Evolutionary conservation across 495 filamentous ascomycete genomes (phyloP).

Genomic region (Oidiodendron maius): DNA sequence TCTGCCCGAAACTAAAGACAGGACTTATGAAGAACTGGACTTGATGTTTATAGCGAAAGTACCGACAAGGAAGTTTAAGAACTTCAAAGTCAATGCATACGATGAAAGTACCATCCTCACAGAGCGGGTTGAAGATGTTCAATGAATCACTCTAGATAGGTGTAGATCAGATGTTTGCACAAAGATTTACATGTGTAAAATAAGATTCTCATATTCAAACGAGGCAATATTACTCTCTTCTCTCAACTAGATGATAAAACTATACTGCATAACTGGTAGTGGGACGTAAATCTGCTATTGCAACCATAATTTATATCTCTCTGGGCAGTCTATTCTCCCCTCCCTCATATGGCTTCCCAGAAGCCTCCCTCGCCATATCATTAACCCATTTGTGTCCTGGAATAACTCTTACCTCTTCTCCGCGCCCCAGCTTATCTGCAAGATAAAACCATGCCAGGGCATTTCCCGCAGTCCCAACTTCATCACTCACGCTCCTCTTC

Average conservation of each 20-base stretch:
- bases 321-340: slow-evolving; percentile 57
- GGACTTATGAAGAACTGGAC: slow-evolving; percentile 68
- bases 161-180: no score
- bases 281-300: no score
- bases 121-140: no score
- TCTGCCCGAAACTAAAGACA: slow-evolving; percentile 64
- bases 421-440: slow-evolving; percentile 52
- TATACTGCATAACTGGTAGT: no score
- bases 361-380: slow-evolving; percentile 68
- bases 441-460: slow-evolving; percentile 74
- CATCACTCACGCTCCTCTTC: slow-evolving; percentile 62
- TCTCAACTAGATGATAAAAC: no score
- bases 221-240: no score
- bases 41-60: slow-evolving; percentile 52
- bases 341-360: slow-evolving; percentile 50
- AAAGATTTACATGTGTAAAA: no score
- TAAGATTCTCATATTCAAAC: no score
- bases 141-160: no score
- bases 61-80: neutral
- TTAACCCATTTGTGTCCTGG: slow-evolving; percentile 58
- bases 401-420: slow-evolving; percentile 31
- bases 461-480: slow-evolving; percentile 80
- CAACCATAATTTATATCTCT: no score
- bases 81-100: no score
- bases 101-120: no score